Evolutionary conservation across 2,329 filamentous ascomycete genomes (phyloP), one percentile per base, ranked within the genome.

Genomic region (Pleomassaria siparia): DNA sequence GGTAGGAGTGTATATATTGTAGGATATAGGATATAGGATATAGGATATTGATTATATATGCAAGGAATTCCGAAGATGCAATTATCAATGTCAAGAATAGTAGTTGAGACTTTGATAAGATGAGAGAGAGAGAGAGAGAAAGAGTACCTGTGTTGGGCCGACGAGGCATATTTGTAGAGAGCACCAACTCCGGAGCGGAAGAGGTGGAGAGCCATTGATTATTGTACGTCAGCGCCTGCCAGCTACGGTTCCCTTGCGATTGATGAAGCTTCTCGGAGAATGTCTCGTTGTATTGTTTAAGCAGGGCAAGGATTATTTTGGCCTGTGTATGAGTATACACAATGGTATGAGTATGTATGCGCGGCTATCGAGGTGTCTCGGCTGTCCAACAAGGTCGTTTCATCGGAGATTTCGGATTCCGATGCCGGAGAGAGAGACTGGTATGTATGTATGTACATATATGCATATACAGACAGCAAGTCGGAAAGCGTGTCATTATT

Each of bases 151-250:
- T 32, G 39, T 25, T 22, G 28, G 10, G 24, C 33, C 35, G 41
- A 11, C 26, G 12, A 15, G 40, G 33, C 49, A 42, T 47, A 44
- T 51, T 28, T 40, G 44, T 52, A 42, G 46, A 43, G 18, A 40
- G 47, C 26, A n/a, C n/a, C n/a, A 39, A 42, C 28, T 51, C 49
- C 50, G 50, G 55, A 51, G 37, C 47, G 39, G 43, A 53, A 53
- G 60, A 49, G 62, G 62, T 30, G 63, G 62, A 64, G 56, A 58
- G 59, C 29, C 28, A 63, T 45, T 24, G 20, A 20, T 8, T 15
- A 15, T 18, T 15, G n/a, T 3, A 12, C 33, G 20, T 21, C 41
- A 20, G 26, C 29, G 43, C 46, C 40, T 37, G 25, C 45, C 33
- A 44, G 35, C 49, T 25, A 51, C 58, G 56, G 59, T 53, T 59